phyloP scores from a whole-genome alignment of 2,329 filamentous ascomycete genomes.

The Ophiocordyceps robertsii region DNA sequence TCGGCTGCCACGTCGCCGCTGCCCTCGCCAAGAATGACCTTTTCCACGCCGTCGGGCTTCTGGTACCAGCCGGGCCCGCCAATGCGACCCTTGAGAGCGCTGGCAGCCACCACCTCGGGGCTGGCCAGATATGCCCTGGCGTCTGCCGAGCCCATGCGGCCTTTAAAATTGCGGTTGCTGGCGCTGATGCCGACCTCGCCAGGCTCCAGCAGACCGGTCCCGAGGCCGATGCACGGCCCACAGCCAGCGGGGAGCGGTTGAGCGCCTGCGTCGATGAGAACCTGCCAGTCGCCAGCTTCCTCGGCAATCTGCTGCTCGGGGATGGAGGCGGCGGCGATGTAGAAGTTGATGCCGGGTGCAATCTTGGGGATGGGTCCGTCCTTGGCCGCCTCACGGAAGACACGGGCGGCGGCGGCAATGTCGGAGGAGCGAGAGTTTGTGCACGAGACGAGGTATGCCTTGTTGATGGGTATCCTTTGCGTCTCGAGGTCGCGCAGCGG shows the following conservation, averaged over 20 bases:
- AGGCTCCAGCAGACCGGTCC: slow-evolving; percentile 60
- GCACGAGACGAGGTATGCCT: slow-evolving; percentile 79
- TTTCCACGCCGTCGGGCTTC: slow-evolving; percentile 51
- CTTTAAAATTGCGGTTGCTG: slow-evolving; percentile 82
- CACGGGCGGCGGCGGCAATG: slow-evolving; percentile 65
- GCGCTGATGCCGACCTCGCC: slow-evolving; percentile 82
- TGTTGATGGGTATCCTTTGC: slow-evolving; percentile 65
- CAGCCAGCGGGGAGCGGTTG: slow-evolving; percentile 54
- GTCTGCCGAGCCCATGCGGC: slow-evolving; percentile 55
- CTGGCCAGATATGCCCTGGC: slow-evolving; percentile 78
- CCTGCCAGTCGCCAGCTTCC: slow-evolving; percentile 70
- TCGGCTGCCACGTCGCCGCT: slow-evolving; percentile 51
- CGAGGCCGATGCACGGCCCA: slow-evolving; percentile 77
- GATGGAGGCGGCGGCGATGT: slow-evolving; percentile 73
- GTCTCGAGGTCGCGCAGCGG: slow-evolving; percentile 61
- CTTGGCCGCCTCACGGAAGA: slow-evolving; percentile 66
- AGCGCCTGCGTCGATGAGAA: slow-evolving; percentile 26
- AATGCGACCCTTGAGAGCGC: slow-evolving; percentile 61
- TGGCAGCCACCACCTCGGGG: slow-evolving; percentile 85
- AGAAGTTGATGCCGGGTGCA: slow-evolving; percentile 65
- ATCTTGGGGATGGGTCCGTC: slow-evolving; percentile 54
- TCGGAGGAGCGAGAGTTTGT: slow-evolving; percentile 79
- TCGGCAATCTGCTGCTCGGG: slow-evolving; percentile 66
- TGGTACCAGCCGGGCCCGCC: slow-evolving; percentile 68
- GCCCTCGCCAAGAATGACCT: slow-evolving; percentile 59